Evolutionary conservation across 768 basidiomycete species (phyloP).

Genomic region (Auriscalpium vulgare): DNA sequence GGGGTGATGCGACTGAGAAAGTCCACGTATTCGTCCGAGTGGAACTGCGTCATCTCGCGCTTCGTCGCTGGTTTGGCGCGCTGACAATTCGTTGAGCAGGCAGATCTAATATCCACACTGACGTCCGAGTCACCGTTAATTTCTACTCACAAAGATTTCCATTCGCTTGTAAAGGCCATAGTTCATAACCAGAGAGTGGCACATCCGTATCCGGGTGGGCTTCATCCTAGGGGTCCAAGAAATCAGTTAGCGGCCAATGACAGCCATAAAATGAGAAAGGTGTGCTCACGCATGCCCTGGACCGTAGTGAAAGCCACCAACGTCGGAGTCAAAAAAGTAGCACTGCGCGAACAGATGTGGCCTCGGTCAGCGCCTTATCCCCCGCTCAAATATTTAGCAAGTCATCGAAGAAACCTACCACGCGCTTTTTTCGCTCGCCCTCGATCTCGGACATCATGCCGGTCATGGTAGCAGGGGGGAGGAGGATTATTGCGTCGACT

Average conservation of each 20-base stretch:
- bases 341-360: slow-evolving; percentile 42
- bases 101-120: neutral
- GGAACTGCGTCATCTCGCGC: slow-evolving; percentile 99
- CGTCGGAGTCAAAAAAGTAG: slow-evolving; percentile 99
- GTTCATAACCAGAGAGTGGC: slow-evolving; percentile 99
- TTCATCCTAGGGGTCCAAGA: slow-evolving; percentile 64
- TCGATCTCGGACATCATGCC: slow-evolving; percentile 31
- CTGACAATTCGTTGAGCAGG: slow-evolving; percentile 33
- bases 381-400: neutral
- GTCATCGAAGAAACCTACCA: slow-evolving; percentile 47
- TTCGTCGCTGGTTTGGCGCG: slow-evolving; percentile 98
- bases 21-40: slow-evolving; percentile 98
- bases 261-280: slow-evolving; percentile 4
- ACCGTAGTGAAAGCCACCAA: slow-evolving; percentile 98
- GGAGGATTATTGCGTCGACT: neutral
- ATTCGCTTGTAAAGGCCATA: slow-evolving; percentile 99
- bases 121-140: neutral
- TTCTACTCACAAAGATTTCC: slow-evolving; percentile 89
- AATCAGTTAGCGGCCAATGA: slow-evolving; percentile 13
- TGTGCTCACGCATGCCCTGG: slow-evolving; percentile 79
- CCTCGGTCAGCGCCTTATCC: neutral
- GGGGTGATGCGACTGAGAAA: slow-evolving; percentile 92
- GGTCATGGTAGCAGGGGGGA: slow-evolving; percentile 16
- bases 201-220: slow-evolving; percentile 98
- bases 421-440: slow-evolving; percentile 81